Evolutionary conservation across 345 rosid genomes (phyloP).

Genomic region (Moricandia moricandioides): DNA sequence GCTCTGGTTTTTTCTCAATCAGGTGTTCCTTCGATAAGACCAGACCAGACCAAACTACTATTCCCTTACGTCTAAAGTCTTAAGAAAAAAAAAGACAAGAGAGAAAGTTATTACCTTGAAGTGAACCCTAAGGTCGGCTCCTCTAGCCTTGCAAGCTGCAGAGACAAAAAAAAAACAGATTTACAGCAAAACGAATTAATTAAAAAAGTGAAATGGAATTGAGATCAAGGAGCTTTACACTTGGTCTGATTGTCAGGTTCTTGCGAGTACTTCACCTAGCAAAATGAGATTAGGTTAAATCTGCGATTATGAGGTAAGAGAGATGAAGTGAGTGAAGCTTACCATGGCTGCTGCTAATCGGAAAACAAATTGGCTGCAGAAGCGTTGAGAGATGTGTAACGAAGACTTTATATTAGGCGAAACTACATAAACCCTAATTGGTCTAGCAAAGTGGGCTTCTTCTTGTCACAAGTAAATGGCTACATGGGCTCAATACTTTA

Average conservation of each 20-base stretch:
- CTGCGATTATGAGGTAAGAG: background rate
- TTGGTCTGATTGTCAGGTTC: conserved; percentile 92
- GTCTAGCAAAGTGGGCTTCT: background rate
- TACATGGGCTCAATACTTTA: background rate
- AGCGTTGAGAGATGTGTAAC: background rate
- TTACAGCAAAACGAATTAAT: background rate
- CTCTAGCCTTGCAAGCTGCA: conserved; percentile 87
- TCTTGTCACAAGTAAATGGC: background rate
- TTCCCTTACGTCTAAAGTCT: background rate
- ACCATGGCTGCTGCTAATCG: background rate
- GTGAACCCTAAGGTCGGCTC: conserved; percentile 90
- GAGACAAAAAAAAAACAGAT: background rate
- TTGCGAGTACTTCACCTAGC: conserved; percentile 89
- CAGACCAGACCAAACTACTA: background rate
- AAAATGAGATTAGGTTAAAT: background rate
- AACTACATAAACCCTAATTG: conserved; percentile 6
- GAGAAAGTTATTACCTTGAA: conserved; percentile 64
- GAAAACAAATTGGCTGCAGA: background rate
- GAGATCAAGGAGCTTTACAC: conserved; percentile 42
- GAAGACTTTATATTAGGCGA: background rate
- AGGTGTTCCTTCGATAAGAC: conserved; percentile 26
- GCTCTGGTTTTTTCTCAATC: conserved; percentile 62
- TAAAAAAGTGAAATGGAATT: background rate
- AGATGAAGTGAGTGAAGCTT: background rate
- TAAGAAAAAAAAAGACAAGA: background rate